Percentiles rank a stretch among this genome's conserved stretches.
phyloP scores from a whole-genome alignment of 345 rosid species.

The Rhizophora apiculata region DNA sequence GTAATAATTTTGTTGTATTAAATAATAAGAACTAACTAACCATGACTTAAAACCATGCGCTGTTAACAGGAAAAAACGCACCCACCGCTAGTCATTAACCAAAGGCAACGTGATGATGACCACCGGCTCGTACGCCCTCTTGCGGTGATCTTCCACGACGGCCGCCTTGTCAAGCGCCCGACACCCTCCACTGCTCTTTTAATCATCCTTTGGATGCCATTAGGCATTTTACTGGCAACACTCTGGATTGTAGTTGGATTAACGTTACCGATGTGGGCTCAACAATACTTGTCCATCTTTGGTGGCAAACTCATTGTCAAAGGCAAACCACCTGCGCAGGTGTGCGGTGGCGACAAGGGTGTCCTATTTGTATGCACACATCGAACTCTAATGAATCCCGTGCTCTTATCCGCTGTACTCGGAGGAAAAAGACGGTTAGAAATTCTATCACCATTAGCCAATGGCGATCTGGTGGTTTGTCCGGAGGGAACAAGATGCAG shows the following conservation, averaged over 20 bases:
- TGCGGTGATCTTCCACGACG: conserved; percentile 91
- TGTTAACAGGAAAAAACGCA: conserved; percentile 39
- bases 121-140: conserved; percentile 42
- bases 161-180: conserved; percentile 82
- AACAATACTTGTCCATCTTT: conserved; percentile 53
- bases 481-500: conserved; percentile 96
- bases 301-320: conserved; percentile 61
- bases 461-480: conserved; percentile 76
- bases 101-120: conserved; percentile 13
- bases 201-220: conserved; percentile 78
- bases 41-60: no score
- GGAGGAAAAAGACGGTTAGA: conserved; percentile 68
- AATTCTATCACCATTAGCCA: conserved; percentile 62
- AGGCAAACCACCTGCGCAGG: conserved; percentile 68
- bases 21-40: no score
- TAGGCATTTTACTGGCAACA: conserved; percentile 62
- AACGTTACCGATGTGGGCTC: conserved; percentile 58
- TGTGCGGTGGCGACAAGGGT: conserved; percentile 36
- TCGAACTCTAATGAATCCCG: conserved; percentile 91
- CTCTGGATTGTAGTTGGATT: conserved; percentile 49
- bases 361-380: conserved; percentile 89
- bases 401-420: conserved; percentile 64
- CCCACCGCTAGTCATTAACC: conserved; percentile 38
- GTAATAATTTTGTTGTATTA: no score
- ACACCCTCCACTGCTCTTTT: conserved; percentile 67